A percentile compares a stretch with the other conserved stretches of the same genome.
These are phyloP conservation scores for Malassezia brasiliensis DNA, from an alignment of 1,284 basidiomycete genomes.

Conservation along the genomic window DNA sequence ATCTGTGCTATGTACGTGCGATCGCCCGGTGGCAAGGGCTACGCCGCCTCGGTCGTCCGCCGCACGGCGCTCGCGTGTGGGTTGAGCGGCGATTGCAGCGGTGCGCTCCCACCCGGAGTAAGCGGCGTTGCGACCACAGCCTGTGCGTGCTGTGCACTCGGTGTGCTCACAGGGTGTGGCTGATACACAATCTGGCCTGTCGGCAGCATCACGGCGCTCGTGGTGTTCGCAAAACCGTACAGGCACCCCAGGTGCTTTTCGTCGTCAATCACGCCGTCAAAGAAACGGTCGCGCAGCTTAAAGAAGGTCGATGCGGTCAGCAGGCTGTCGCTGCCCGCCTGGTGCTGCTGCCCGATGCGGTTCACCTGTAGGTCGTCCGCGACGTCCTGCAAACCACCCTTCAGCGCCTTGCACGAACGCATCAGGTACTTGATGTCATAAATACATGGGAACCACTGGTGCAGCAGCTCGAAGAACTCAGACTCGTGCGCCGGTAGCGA, in stretches of 20 bases:
- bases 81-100: not conserved
- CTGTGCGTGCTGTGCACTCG: not conserved
- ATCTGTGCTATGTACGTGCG: not conserved
- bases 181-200: slow-evolving; percentile 10
- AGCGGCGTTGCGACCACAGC: slow-evolving; percentile 5
- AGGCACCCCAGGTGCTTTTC: slow-evolving; percentile 42
- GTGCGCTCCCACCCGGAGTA: slow-evolving; percentile 5
- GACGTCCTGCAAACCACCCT: slow-evolving; percentile 89
- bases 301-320: slow-evolving; percentile 89
- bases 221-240: slow-evolving; percentile 36
- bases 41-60: not conserved
- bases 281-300: slow-evolving; percentile 85
- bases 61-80: not conserved
- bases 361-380: slow-evolving; percentile 83
- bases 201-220: slow-evolving; percentile 1
- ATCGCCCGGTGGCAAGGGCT: not conserved
- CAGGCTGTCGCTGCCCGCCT: slow-evolving; percentile 89
- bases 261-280: slow-evolving; percentile 68
- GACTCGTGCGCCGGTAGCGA: slow-evolving; percentile 81
- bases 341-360: slow-evolving; percentile 83
- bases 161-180: slow-evolving; percentile 2
- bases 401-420: slow-evolving; percentile 73
- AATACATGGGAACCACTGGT: slow-evolving; percentile 88
- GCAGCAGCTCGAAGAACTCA: slow-evolving; percentile 77
- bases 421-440: slow-evolving; percentile 98